phyloP scores from a whole-genome alignment of 768 basidiomycete species.

The Podaxis sp. region DNA sequence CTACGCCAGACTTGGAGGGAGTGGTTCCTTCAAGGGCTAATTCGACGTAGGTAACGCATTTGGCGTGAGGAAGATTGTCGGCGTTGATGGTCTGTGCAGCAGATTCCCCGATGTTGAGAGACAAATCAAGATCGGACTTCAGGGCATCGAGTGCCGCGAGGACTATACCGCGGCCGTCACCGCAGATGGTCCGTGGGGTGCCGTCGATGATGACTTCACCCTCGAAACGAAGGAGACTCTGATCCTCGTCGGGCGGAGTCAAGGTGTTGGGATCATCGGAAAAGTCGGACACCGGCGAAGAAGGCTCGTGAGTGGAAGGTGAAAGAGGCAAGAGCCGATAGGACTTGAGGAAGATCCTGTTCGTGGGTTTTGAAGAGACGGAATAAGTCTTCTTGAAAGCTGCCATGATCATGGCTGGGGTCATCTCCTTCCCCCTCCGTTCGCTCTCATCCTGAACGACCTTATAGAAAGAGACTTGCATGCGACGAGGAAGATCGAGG shows the following conservation, averaged over 20 bases:
- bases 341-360: constrained; percentile 35
- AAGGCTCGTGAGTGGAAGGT: constrained; percentile 34
- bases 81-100: constrained; percentile 87
- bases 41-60: constrained; percentile 93
- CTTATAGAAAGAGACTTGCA: constrained; percentile 94
- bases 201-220: constrained; percentile 86
- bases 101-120: constrained; percentile 86
- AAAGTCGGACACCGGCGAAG: constrained; percentile 48
- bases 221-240: constrained; percentile 77
- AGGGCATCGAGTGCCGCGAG: constrained; percentile 91
- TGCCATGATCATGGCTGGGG: constrained; percentile 88
- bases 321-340: constrained; percentile 54
- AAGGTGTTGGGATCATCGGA: constrained; percentile 40
- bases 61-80: constrained; percentile 68
- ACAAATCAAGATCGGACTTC: constrained; percentile 71
- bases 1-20: constrained; percentile 68
- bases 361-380: constrained; percentile 76
- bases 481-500: constrained; percentile 90
- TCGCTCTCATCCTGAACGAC: constrained; percentile 89
- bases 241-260: constrained; percentile 47
- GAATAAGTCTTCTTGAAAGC: constrained; percentile 82
- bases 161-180: constrained; percentile 93
- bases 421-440: constrained; percentile 92
- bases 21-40: constrained; percentile 70
- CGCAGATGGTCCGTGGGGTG: constrained; percentile 74